phyloP scores from a whole-genome alignment of 1,139 yeast genomes.

The Blastobotrys apis region DNA sequence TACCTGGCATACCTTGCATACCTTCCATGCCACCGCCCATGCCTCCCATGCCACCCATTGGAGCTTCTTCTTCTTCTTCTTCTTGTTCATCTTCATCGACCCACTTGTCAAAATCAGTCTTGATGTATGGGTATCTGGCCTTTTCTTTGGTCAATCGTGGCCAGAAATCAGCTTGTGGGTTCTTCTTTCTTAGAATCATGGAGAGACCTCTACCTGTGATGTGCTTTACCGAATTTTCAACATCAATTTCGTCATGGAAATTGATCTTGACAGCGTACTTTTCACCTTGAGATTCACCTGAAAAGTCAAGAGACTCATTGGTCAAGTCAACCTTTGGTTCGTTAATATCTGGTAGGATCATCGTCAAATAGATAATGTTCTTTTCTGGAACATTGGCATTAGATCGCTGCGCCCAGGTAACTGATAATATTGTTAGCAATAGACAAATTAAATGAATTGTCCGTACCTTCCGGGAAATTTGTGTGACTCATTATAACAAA shows the following conservation, averaged over 20 bases:
- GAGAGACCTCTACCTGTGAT: slow-evolving; percentile 70
- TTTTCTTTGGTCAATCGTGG: slow-evolving; percentile 81
- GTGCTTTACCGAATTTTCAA: slow-evolving; percentile 55
- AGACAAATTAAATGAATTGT: not conserved
- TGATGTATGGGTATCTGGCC: slow-evolving; percentile 64
- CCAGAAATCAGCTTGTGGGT: slow-evolving; percentile 74
- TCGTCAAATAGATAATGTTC: slow-evolving; percentile 71
- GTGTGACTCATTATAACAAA: slow-evolving; percentile 11
- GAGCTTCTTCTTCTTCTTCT: slow-evolving; percentile 42
- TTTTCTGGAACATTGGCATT: slow-evolving; percentile 62
- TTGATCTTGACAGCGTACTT: slow-evolving; percentile 62
- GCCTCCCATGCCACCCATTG: slow-evolving; percentile 19
- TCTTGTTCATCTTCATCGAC: slow-evolving; percentile 94
- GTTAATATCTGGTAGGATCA: slow-evolving; percentile 67
- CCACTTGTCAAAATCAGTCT: slow-evolving; percentile 97
- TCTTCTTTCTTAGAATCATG: slow-evolving; percentile 68
- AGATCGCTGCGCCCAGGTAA: slow-evolving; percentile 96
- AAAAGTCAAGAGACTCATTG: slow-evolving; percentile 51
- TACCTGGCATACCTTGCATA: slow-evolving; percentile 15
- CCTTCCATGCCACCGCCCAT: slow-evolving; percentile 14
- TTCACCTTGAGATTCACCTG: slow-evolving; percentile 29
- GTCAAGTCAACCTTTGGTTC: slow-evolving; percentile 62
- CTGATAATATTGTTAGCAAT: slow-evolving; percentile 33
- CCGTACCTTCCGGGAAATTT: slow-evolving; percentile 17
- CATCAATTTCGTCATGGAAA: slow-evolving; percentile 67